Conservation (phyloP, 345 rosid genomes). For the Balakata baccata region DNA sequence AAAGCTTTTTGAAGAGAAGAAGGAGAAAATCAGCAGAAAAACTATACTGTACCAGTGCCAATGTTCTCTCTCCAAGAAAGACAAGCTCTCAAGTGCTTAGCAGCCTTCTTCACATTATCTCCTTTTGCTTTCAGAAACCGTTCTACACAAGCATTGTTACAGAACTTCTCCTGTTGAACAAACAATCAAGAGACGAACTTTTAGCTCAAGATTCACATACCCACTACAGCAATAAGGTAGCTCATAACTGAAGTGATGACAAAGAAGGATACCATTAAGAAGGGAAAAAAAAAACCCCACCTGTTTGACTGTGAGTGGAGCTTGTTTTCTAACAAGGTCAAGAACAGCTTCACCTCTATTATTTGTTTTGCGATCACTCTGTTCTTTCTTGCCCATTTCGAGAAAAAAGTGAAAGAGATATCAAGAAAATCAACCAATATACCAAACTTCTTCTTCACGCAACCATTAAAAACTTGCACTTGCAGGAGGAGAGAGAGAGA, state of each 20-base stretch:
- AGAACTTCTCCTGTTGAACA: constrained; percentile 77
- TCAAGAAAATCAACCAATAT: constrained; percentile 28
- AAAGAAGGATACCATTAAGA: background rate
- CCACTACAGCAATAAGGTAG: too few relatives aligned
- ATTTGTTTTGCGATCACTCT: constrained; percentile 17
- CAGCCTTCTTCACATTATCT: constrained; percentile 76
- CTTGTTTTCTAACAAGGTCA: constrained; percentile 57
- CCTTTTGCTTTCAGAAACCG: constrained; percentile 76
- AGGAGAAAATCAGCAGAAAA: background rate
- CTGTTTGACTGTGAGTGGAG: constrained; percentile 78
- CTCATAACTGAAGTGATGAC: background rate
- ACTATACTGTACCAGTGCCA: constrained; percentile 49
- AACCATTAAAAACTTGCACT: constrained; percentile 42
- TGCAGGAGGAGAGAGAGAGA: constrained; percentile 10
- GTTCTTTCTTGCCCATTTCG: constrained; percentile 69
- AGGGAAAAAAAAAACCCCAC: constrained; percentile 26
- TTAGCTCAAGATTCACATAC: background rate
- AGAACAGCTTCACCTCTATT: constrained; percentile 66
- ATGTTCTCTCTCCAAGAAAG: constrained; percentile 85
- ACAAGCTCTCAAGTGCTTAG: constrained; percentile 70
- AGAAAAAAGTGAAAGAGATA: constrained; percentile 1
- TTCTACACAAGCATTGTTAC: constrained; percentile 71
- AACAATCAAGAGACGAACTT: background rate
- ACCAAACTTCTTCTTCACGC: constrained; percentile 60
- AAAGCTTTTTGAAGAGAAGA: background rate